Base-by-base conservation (phyloP, 2,329 filamentous ascomycete genomes). In the Talaromyces amestolkiae region DNA sequence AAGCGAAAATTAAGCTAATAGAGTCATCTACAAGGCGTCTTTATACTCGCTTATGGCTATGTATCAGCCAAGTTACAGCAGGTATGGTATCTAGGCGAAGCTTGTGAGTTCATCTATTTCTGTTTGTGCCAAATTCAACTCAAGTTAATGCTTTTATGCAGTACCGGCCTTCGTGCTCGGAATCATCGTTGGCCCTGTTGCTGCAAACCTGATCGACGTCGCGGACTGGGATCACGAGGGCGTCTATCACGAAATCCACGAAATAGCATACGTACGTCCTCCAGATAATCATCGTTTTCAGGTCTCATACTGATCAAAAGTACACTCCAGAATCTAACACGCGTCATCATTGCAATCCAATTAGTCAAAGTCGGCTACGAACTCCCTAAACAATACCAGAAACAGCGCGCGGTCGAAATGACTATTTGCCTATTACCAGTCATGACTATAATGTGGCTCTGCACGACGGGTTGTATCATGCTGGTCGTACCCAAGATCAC, bases 351-450 rank as follows among this genome's bases (percentile, higher is more conserved):
- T 64, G 85, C 86, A 3, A 80, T 88, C 1, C 86, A 89, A 69
- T 79, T 88, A n/a, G 80, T 88, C 41, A 88, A 88, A 66, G 86
- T 85, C 2, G 87, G 86, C 31, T 88, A 85, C 69, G 85, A 89
- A 70, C 76, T 89, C 0, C 87, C 86, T 0, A 83, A 84, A 51
- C 83, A 81, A 70, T 89, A 88, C 72, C 76, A 82, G 47, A 73
- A 74, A 64, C 71, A 74, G 1, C 81, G 81, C 2, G 84, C 82
- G 76, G 83, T 81, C 64, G 85, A 86, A 64, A 81, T 88, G 74
- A 73, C 79, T 4, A 78, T 88, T 9, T 84, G 82, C 51, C 76
- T 89, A 6, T 69, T 88, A 7, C 86, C 86, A 2, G 78, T 87
- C 68, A 88, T 88, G 86, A 84, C 85, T 0, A 75, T 87, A 61